Base-by-base conservation (phyloP, 805 yeast species). In the Millerozyma miso region DNA sequence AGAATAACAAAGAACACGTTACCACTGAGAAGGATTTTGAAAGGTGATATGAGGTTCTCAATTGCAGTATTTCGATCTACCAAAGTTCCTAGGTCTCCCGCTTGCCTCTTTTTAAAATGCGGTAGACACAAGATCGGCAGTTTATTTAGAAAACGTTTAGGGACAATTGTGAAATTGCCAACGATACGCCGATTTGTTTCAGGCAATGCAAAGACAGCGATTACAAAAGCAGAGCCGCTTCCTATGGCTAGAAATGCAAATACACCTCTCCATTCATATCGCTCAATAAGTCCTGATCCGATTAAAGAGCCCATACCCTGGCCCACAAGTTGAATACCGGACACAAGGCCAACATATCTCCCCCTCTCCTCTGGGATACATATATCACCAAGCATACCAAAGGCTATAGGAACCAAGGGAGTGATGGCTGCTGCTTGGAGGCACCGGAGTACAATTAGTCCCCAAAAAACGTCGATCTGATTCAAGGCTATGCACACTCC, bases 221-320 rank as follows among this genome's bases (percentile, higher is more conserved):
- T 19, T 1, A 58, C 23, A 15, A 58, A 48, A 3, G 78, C 67
- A 2, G 60, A 45, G 3, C 83, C 83, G 23, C 83, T 76, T 7
- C 84, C 79, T 19, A 84, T 80, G 1, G 85, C 80, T 40, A 85
- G 61, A 48, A 88, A 85, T 80, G 88, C 80, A 52, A 85, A 85
- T n/a, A 83, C 76, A 0, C 88, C 79, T 51, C 90, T 71, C 96
- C 96, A 88, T 15, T 55, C 47, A 39, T 54, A 55, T 19, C 32
- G 35, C 17, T 52, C 47, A 4, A 65, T 50, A 15, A 79, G 70
- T 3, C 77, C 70, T 68, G 86, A 56, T 4, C 66, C 66, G 17
- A 88, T 64, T n/a, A 89, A 63, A 0, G 95, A 88, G 8, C 95
- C 91, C 48, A 88, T 70, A 2, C 88, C 88, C 53, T 82, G 83